Base-by-base conservation (phyloP, 352 stramenopile species). In the Globisporangium carolinianum region DNA sequence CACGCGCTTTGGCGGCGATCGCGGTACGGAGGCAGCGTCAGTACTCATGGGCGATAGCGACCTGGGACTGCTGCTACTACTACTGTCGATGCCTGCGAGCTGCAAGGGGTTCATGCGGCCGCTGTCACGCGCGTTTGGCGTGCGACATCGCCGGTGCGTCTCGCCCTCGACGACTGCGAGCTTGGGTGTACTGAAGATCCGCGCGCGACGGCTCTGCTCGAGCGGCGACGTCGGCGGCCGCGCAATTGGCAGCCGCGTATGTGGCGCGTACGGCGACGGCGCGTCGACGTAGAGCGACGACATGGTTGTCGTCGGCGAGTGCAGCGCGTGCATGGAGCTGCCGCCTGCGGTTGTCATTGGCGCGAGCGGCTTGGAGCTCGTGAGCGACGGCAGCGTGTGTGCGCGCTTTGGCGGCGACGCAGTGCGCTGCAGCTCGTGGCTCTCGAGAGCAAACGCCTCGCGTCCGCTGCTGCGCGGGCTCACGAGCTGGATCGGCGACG, bases 181-280 rank as follows among this genome's bases (percentile, higher is more conserved):
- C 60, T 85, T 89, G 1, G 79, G 79, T 5, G 75, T 86, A 41
- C 79, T 87, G 63, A 81, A 89, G 47, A 89, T 79, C 15, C 69
- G 54, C 43, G 79, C 69, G 4, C 79, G 72, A 32, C 67, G 56
- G 24, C 55, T 59, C 52, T 89, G 79, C 47, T 87, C 75, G 2
- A 62, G 45, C 1, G 74, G 73, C 12, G 68, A 83, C 36, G 76
- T 82, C 3, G 58, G 67, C 12, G 71, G 73, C 7, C 75, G 69
- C 6, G 75, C 54, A 24, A 86, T 63, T 0, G 76, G 79, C 17
- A 89, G 58, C 2, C 68, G 64, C 47, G 70, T 69, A 5, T 63
- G 66, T 3, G 65, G 52, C 17, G 68, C 76, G 53, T 89, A 89
- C 0, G 79, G 76, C 17, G 79, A 87, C 8, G 74, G 65, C 11